Conservation (phyloP, 768 basidiomycete genomes). For the Tylopilus rubrobrunneus region DNA sequence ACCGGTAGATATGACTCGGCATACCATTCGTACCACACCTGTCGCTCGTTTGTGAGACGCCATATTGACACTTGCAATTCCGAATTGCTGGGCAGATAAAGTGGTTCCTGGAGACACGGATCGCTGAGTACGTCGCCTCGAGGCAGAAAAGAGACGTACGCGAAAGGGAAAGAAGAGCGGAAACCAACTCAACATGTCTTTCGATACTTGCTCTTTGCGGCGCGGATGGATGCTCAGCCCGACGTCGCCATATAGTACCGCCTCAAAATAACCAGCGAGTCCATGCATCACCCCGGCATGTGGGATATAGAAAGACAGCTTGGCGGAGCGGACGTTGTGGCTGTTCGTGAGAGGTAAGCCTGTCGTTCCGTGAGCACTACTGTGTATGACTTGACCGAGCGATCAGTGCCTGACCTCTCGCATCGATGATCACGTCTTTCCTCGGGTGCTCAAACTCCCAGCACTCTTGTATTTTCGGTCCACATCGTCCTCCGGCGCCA, state of each 20-base stretch:
- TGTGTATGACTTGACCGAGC: neutral
- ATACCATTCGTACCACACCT: slow-evolving; percentile 99
- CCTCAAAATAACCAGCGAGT: slow-evolving; percentile 96
- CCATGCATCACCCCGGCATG: slow-evolving; percentile 93
- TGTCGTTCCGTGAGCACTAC: slow-evolving; percentile 29
- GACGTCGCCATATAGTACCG: slow-evolving; percentile 84
- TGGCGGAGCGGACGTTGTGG: slow-evolving; percentile 89
- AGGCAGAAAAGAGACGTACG: slow-evolving; percentile 39
- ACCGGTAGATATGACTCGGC: slow-evolving; percentile 87
- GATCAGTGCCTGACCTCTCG: slow-evolving; percentile 47
- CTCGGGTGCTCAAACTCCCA: slow-evolving; percentile 98
- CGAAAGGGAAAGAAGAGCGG: slow-evolving; percentile 94
- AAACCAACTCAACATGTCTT: slow-evolving; percentile 99
- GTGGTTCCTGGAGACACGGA: slow-evolving; percentile 60
- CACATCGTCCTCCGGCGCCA: slow-evolving; percentile 62
- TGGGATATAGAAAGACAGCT: slow-evolving; percentile 86
- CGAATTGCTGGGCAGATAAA: slow-evolving; percentile 89
- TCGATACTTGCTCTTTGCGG: slow-evolving; percentile 79
- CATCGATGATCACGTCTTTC: slow-evolving; percentile 70
- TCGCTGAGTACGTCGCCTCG: neutral
- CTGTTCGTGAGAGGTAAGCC: slow-evolving; percentile 92
- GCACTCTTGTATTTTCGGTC: slow-evolving; percentile 85
- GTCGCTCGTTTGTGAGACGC: slow-evolving; percentile 83
- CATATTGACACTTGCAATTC: slow-evolving; percentile 93
- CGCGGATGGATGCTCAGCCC: slow-evolving; percentile 94